A percentile compares a stretch with the other conserved stretches of the same genome.
These are phyloP conservation scores for Phytopythium litorale DNA, from an alignment of 352 stramenopile genomes.

Conservation along the genomic window DNA sequence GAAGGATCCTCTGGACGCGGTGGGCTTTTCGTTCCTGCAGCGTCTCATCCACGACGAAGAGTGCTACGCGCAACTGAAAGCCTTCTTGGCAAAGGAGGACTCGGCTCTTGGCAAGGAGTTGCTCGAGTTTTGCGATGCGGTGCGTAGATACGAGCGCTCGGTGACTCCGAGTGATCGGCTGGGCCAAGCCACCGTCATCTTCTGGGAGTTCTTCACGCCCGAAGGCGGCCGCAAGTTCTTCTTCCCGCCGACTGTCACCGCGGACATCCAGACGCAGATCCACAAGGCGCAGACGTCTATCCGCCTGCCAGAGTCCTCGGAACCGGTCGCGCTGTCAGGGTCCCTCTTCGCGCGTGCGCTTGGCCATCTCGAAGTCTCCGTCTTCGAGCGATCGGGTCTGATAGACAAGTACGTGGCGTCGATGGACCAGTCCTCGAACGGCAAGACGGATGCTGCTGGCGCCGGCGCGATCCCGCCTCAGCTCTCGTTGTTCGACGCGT, in stretches of 20 bases:
- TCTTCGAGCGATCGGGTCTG: constrained; percentile 66
- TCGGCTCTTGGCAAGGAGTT: constrained; percentile 54
- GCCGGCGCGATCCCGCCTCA: constrained; percentile 54
- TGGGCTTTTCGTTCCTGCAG: constrained; percentile 85
- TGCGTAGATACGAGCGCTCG: constrained; percentile 81
- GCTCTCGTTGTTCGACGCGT: constrained; percentile 76
- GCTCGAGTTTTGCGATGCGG: constrained; percentile 77
- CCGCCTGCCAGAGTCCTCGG: constrained; percentile 15
- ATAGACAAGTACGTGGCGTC: constrained; percentile 79
- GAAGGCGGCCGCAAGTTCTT: constrained; percentile 59
- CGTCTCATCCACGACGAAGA: constrained; percentile 86
- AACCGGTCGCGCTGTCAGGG: constrained; percentile 31
- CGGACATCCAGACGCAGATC: constrained; percentile 59
- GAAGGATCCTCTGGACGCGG: constrained; percentile 55
- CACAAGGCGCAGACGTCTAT: constrained; percentile 51
- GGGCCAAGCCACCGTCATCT: constrained; percentile 73
- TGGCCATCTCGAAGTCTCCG: constrained; percentile 53
- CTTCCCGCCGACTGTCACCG: constrained; percentile 51
- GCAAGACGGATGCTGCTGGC: constrained; percentile 12
- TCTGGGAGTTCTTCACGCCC: constrained; percentile 74
- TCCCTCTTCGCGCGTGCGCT: constrained; percentile 74
- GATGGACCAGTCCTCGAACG: constrained; percentile 40
- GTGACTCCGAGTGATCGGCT: constrained; percentile 64
- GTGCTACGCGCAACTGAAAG: constrained; percentile 80
- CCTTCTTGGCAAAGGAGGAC: constrained; percentile 64